These are phyloP conservation scores for Asterophora parasitica DNA, from an alignment of 768 basidiomycete genomes.

Conservation along the genomic window DNA sequence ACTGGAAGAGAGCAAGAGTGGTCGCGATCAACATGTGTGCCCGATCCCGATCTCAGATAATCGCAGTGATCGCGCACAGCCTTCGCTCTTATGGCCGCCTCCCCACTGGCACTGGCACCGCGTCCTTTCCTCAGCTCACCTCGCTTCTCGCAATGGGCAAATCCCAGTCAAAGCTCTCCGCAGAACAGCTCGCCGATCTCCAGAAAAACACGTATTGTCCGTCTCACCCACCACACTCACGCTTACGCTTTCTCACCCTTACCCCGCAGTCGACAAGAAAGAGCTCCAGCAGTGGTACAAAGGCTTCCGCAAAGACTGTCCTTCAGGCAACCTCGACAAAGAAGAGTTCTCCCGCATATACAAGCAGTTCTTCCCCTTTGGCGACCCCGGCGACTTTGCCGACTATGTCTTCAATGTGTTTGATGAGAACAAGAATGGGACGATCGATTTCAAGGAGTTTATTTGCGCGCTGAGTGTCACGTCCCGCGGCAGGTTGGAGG, in stretches of 20 bases:
- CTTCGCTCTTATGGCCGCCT: conserved; percentile 8
- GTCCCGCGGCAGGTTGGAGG: conserved; percentile 87
- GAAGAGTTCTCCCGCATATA: conserved; percentile 95
- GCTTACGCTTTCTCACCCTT: too few species aligned
- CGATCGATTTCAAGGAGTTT: conserved; percentile 99
- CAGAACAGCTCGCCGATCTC: conserved; percentile 89
- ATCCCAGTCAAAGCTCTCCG: conserved; percentile 91
- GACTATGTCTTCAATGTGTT: conserved; percentile 99
- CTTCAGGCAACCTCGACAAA: conserved; percentile 94
- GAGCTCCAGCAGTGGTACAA: conserved; percentile 99
- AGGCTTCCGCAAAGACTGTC: conserved; percentile 98
- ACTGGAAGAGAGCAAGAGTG: too few species aligned
- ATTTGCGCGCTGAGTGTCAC: conserved; percentile 97
- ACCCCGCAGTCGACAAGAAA: conserved; percentile 84
- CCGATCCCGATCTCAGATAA: too few species aligned
- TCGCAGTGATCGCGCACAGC: conserved; percentile 11
- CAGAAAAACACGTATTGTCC: conserved; percentile 98
- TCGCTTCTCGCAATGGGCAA: conserved; percentile 97
- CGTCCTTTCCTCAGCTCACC: conserved; percentile 25
- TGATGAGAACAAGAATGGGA: conserved; percentile 91
- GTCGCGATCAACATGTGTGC: too few species aligned
- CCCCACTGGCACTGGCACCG: too few species aligned
- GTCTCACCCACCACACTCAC: conserved; percentile 11
- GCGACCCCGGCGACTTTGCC: conserved; percentile 94
- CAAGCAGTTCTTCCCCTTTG: conserved; percentile 99